Percentiles rank a stretch among this genome's conserved stretches.
Evolutionary conservation across 306 rosid genomes (phyloP).

Genomic region (Gastrolobium villosum): DNA sequence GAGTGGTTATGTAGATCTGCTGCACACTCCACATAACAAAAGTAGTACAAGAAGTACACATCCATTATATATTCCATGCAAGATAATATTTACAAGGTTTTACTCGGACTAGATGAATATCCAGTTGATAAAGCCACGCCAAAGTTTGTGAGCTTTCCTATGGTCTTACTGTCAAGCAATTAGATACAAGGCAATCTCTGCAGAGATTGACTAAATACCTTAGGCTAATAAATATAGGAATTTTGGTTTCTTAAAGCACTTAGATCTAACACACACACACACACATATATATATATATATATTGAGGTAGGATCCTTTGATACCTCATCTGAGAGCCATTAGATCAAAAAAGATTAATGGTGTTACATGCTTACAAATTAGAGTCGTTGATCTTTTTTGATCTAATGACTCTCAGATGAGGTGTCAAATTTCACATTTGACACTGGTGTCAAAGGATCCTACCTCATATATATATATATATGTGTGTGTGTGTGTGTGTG

Average conservation of each 20-base stretch:
- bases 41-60: background rate
- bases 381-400: no score
- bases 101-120: conserved; percentile 18
- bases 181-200: conserved; percentile 8
- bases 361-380: no score
- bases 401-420: no score
- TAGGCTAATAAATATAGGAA: conserved; percentile 1
- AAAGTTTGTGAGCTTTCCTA: conserved; percentile 28
- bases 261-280: no score
- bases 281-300: no score
- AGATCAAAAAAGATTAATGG: no score
- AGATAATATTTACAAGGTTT: background rate
- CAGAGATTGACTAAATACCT: conserved; percentile 2
- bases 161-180: background rate
- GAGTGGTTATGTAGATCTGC: background rate
- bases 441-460: no score
- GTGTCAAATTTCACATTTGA: no score
- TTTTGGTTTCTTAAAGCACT: background rate
- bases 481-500: no score
- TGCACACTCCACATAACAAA: conserved; percentile 10
- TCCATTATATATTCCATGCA: background rate
- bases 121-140: background rate
- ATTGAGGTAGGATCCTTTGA: no score
- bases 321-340: no score
- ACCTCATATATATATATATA: no score